Evolutionary conservation across 768 basidiomycete genomes (phyloP).

Genomic region (Rubroboletus pulcherrimus): DNA sequence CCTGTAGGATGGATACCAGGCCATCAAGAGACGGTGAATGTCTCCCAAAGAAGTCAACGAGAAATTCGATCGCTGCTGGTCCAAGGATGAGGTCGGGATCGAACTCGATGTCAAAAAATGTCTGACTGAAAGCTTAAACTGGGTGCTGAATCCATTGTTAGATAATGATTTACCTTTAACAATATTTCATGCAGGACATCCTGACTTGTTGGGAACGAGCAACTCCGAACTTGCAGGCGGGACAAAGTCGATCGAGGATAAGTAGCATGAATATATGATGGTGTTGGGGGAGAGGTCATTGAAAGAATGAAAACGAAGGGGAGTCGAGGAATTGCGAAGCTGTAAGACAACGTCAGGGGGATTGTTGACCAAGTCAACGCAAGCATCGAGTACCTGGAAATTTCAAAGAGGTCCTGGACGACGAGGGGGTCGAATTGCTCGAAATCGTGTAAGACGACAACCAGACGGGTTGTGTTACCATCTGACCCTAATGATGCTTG

Average conservation of each 20-base stretch:
- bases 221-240: constrained; percentile 50
- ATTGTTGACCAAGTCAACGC: background rate
- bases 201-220: constrained; percentile 47
- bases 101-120: constrained; percentile 62
- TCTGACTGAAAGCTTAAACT: constrained; percentile 32
- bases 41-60: constrained; percentile 55
- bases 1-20: constrained; percentile 59
- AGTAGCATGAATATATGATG: constrained; percentile 55
- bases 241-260: constrained; percentile 61
- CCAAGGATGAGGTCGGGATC: constrained; percentile 62
- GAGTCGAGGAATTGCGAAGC: constrained; percentile 48
- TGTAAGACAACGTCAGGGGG: constrained; percentile 24
- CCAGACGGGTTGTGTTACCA: constrained; percentile 37
- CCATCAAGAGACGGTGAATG: constrained; percentile 56
- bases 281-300: constrained; percentile 50
- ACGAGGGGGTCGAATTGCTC: constrained; percentile 64
- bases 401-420: constrained; percentile 66
- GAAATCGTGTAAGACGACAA: constrained; percentile 68
- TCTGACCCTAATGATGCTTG: constrained; percentile 7
- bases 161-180: constrained; percentile 41
- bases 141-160: background rate
- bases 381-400: constrained; percentile 54
- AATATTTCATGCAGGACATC: constrained; percentile 52
- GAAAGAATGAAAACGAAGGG: constrained; percentile 66
- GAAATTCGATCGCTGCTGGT: constrained; percentile 48